Percentiles rank a stretch among this genome's conserved stretches.
phyloP scores from a whole-genome alignment of 1,284 basidiomycete species.

The Mycena sp. region DNA sequence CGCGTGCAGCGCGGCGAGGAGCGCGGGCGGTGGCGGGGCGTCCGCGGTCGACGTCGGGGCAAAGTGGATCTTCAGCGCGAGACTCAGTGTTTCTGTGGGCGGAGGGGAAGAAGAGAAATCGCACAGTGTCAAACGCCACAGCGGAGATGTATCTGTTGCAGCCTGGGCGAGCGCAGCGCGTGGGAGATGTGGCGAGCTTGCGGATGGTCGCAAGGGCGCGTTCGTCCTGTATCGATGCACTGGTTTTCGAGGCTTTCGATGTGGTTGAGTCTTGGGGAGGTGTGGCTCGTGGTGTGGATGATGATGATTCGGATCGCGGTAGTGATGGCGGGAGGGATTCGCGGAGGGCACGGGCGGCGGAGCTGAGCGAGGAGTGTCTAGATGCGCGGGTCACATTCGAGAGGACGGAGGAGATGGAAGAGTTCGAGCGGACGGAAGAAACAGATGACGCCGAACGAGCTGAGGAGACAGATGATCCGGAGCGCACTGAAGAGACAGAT shows the following conservation, averaged over 20 bases:
- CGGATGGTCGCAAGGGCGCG: constrained; percentile 12
- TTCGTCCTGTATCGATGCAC: background rate
- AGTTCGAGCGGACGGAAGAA: constrained; percentile 13
- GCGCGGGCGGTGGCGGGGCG: background rate
- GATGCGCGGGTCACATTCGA: constrained; percentile 10
- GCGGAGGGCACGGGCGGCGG: constrained; percentile 16
- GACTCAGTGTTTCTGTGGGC: too few relatives aligned
- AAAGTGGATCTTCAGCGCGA: too few relatives aligned
- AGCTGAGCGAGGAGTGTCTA: constrained; percentile 18
- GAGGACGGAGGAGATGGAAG: constrained; percentile 8
- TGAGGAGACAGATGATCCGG: background rate
- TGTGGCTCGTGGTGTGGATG: constrained; percentile 3
- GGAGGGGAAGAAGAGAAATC: too few relatives aligned
- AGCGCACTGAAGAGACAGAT: background rate
- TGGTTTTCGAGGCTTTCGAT: background rate
- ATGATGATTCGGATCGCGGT: background rate
- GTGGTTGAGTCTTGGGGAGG: background rate
- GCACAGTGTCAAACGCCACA: background rate
- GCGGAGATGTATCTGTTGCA: constrained; percentile 17
- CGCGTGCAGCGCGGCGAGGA: constrained; percentile 41
- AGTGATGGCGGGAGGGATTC: constrained; percentile 7
- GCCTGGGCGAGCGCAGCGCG: constrained; percentile 8
- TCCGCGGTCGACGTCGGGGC: background rate
- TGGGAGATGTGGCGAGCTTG: background rate
- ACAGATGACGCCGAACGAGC: background rate